Evolutionary conservation across 2,329 filamentous ascomycete species (phyloP).

Genomic region (Macroventuria anomochaeta): DNA sequence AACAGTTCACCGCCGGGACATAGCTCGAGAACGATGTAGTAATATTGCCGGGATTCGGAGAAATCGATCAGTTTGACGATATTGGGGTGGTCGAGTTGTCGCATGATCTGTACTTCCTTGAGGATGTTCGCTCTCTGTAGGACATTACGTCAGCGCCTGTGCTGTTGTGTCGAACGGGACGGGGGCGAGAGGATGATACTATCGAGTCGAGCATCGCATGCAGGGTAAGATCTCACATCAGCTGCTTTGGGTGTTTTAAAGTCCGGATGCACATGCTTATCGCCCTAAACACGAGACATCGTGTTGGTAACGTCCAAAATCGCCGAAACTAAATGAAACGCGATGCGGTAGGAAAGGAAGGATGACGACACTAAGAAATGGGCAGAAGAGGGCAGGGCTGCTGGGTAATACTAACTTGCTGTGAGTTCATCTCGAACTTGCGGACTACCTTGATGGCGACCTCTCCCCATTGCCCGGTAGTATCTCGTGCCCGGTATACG

Average conservation of each 20-base stretch:
- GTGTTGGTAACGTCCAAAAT: constrained; percentile 57
- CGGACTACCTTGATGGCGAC: constrained; percentile 98
- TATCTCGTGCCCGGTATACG: constrained; percentile 88
- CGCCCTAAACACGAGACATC: constrained; percentile 69
- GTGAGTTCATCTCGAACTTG: constrained; percentile 98
- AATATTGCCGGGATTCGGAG: constrained; percentile 91
- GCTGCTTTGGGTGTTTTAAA: constrained; percentile 92
- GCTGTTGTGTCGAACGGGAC: constrained; percentile 29
- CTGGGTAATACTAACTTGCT: constrained; percentile 78
- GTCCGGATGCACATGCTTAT: constrained; percentile 92
- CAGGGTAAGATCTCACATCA: constrained; percentile 75
- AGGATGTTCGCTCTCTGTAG: constrained; percentile 90
- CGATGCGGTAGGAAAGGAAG: constrained; percentile 38
- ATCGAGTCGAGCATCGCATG: constrained; percentile 39
- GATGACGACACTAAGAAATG: constrained; percentile 39
- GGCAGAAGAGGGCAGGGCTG: constrained; percentile 35
- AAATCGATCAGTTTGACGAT: constrained; percentile 95
- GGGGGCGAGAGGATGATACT: constrained; percentile 32
- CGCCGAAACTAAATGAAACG: constrained; percentile 26
- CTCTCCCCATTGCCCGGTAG: constrained; percentile 72
- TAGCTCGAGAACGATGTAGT: constrained; percentile 95
- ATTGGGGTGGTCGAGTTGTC: constrained; percentile 93
- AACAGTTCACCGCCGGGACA: constrained; percentile 96
- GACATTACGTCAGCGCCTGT: constrained; percentile 52
- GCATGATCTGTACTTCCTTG: constrained; percentile 99